Evolutionary conservation across 371 early-diverging fungal genomes (phyloP).

Genomic region (Rhizopus delemar): DNA sequence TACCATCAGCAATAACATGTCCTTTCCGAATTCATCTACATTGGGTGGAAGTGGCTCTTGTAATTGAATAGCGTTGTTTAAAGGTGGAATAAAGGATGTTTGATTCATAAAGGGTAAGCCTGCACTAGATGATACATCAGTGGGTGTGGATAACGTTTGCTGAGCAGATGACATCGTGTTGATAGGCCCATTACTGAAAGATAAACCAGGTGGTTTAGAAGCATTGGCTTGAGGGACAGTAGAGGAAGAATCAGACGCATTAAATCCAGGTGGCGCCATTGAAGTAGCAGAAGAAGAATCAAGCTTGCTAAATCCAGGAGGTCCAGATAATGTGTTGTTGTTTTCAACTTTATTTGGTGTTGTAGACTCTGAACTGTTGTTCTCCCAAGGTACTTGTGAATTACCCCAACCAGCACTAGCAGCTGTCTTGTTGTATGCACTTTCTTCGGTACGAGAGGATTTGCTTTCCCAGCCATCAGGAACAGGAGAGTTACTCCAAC

Average conservation of each 20-base stretch:
- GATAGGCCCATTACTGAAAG: not conserved
- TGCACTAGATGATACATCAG: not conserved
- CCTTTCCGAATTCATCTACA: slow-evolving; percentile 16
- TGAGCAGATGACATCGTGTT: not conserved
- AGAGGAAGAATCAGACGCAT: not conserved
- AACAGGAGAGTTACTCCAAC: slow-evolving; percentile 1
- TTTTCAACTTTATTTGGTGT: not conserved
- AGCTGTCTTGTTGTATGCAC: not conserved
- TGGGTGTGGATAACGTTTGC: no score
- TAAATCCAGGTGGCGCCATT: not conserved
- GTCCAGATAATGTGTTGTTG: not conserved
- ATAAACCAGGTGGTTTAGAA: slow-evolving; percentile 7
- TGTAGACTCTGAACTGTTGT: not conserved
- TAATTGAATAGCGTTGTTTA: slow-evolving; percentile 1
- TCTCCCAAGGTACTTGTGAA: slow-evolving; percentile 14
- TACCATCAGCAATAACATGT: slow-evolving; percentile 38
- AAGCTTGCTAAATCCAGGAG: not conserved
- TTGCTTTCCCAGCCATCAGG: not conserved
- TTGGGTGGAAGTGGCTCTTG: slow-evolving; percentile 31
- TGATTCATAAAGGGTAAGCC: not conserved
- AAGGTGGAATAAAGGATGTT: not conserved
- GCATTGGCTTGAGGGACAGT: not conserved
- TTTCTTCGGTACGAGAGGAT: not conserved
- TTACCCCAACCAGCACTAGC: slow-evolving; percentile 6
- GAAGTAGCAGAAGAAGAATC: not conserved